These are phyloP conservation scores for Penicillium sp. DNA, from an alignment of 2,329 filamentous ascomycete species.

Conservation along the genomic window DNA sequence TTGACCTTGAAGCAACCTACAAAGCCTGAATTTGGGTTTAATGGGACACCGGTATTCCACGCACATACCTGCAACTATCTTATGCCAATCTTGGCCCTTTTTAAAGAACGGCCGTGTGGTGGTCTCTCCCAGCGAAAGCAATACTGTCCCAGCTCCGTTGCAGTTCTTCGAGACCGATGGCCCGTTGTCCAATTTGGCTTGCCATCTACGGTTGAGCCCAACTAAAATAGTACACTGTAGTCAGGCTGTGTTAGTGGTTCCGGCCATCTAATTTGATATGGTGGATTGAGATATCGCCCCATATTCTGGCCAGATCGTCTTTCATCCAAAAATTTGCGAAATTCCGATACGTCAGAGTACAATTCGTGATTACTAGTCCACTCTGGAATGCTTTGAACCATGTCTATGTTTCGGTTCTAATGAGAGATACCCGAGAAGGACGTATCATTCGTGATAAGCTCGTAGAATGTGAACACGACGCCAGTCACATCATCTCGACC, in stretches of 20 bases:
- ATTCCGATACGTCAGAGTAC: constrained; percentile 17
- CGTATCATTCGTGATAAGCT: constrained; percentile 29
- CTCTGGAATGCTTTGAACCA: constrained; percentile 17
- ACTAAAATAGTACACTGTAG: constrained; percentile 16
- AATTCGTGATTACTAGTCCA: constrained; percentile 17
- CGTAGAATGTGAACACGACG: constrained; percentile 28
- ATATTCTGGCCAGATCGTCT: constrained; percentile 8
- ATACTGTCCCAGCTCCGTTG: constrained; percentile 17
- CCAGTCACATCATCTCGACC: constrained; percentile 25
- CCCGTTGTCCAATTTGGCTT: constrained; percentile 14
- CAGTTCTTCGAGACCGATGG: constrained; percentile 6
- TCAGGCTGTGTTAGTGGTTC: constrained; percentile 15
- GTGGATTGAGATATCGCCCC: constrained; percentile 21
- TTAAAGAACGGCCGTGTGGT: constrained; percentile 4
- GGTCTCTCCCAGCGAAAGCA: constrained; percentile 22
- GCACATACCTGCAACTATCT: too few relatives aligned
- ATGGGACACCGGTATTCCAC: too few relatives aligned
- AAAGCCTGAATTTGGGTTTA: too few relatives aligned
- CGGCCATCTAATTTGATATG: constrained; percentile 16
- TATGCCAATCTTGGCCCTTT: neutral
- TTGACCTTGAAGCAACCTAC: too few relatives aligned
- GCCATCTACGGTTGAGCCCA: constrained; percentile 9
- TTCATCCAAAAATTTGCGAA: constrained; percentile 19
- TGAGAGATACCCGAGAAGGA: constrained; percentile 23
- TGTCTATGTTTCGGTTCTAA: constrained; percentile 24